Base-by-base conservation (phyloP, 495 filamentous ascomycete species). In the Hapsidospora chrysogenum region DNA sequence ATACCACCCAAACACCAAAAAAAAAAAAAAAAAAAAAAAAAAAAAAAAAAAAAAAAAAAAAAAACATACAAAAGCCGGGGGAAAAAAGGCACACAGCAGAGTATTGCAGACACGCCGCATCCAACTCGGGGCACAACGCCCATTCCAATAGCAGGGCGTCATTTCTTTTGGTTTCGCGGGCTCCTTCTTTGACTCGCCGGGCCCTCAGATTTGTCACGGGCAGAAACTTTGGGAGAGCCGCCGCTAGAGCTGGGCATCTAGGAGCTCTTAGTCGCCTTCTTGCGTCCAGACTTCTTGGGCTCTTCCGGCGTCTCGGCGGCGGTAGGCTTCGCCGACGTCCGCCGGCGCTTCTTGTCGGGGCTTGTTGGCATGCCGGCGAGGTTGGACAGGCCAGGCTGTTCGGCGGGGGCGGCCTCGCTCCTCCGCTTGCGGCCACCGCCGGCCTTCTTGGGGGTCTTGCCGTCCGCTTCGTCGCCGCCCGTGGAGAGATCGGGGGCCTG, bases 331-430 rank as follows among this genome's bases (percentile, higher is more conserved):
- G 29, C 22, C 25, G 61, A 63, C 9, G 46, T 52, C 31, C 63
- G 48, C 68, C 78, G 79, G 51, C 76, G 73, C 71, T 80, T 82
- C 67, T 76, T 78, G 33, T 65, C 63, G 11, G 63, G 63, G 53
- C 60, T 64, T 21, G 54, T 53, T 9, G n/a, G n/a, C n/a, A n/a
- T n/a, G n/a, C n/a, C n/a, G n/a, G n/a, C n/a, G n/a, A n/a, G n/a
- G n/a, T n/a, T n/a, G n/a, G n/a, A n/a, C n/a, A n/a, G n/a, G n/a
- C n/a, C n/a, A n/a, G n/a, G n/a, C n/a, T n/a, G n/a, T n/a, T n/a
- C n/a, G n/a, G 54, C 57, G 11, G 57, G 57, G 14, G 60, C 49
- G 8, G 64, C 55, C n/a, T 51, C 48, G 14, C 59, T 64, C 61
- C 66, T 67, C 33, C 61, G 60, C 55, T 63, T 65, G 35, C 63